Conservation (phyloP, 2,329 filamentous ascomycete genomes). For the Colletotrichum tanaceti region DNA sequence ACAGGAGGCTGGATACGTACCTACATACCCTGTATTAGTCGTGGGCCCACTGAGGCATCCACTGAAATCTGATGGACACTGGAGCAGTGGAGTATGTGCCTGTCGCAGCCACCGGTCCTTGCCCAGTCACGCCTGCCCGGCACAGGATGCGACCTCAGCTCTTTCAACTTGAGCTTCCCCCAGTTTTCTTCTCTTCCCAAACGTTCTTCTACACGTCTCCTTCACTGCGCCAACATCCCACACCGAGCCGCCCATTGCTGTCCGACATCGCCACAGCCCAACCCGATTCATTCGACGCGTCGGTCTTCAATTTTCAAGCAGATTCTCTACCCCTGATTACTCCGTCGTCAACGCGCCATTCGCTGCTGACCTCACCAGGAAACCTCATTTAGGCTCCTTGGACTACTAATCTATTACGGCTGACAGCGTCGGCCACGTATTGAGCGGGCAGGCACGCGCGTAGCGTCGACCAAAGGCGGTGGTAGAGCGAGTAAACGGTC, state of each 20-base stretch:
- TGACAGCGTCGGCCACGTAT: conserved; percentile 25
- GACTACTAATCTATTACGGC: conserved; percentile 24
- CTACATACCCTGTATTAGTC: too few species aligned
- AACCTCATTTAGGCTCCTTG: conserved; percentile 25
- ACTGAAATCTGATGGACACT: conserved; percentile 15
- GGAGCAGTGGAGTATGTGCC: conserved; percentile 30
- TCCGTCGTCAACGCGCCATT: conserved; percentile 11
- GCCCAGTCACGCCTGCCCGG: conserved; percentile 34
- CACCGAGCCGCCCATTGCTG: conserved; percentile 8
- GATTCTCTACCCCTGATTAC: too few species aligned
- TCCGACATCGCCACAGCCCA: conserved; percentile 11
- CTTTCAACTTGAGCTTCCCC: conserved; percentile 36
- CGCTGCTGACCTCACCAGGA: conserved; percentile 14
- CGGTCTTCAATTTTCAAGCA: neutral
- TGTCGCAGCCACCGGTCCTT: conserved; percentile 35
- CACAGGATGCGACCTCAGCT: conserved; percentile 38
- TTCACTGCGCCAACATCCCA: conserved; percentile 29
- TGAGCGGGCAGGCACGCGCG: conserved; percentile 26
- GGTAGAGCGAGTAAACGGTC: conserved; percentile 36
- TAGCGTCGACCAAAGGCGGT: conserved; percentile 29
- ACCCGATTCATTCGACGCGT: conserved; percentile 11
- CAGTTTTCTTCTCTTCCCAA: conserved; percentile 40
- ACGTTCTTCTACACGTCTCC: conserved; percentile 20
- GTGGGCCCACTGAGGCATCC: conserved; percentile 29
- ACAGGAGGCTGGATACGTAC: conserved; percentile 16